Conservation (phyloP, 192 early-diverging fungal genomes). For the Martensiomyces pterosporus region DNA sequence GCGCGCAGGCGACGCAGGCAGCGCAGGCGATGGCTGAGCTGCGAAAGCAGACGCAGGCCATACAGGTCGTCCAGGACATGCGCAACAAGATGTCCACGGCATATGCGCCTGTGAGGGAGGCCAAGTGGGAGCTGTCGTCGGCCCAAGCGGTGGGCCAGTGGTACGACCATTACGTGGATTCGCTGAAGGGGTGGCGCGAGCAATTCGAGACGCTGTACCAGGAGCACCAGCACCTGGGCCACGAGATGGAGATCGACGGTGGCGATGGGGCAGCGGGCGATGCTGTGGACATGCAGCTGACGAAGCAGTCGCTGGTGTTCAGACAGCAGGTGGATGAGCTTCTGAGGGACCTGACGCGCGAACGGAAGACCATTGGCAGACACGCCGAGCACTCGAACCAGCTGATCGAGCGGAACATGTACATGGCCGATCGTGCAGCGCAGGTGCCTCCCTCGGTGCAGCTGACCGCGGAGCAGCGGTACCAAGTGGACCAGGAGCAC, state of each 20-base stretch:
- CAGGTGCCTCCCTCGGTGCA: conserved; percentile 29
- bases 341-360: conserved; percentile 36
- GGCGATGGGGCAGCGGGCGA: neutral
- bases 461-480: conserved; percentile 49
- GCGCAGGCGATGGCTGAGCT: conserved; percentile 37
- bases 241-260: conserved; percentile 13
- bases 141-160: conserved; percentile 23
- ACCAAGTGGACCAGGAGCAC: conserved; percentile 46
- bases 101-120: conserved; percentile 45
- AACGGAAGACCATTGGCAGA: conserved; percentile 32
- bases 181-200: conserved; percentile 45
- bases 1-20: conserved; percentile 7
- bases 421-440: conserved; percentile 37
- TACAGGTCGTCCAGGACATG: conserved; percentile 48
- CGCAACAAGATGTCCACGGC: conserved; percentile 38
- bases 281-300: neutral
- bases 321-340: conserved; percentile 40
- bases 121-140: conserved; percentile 49
- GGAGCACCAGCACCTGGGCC: conserved; percentile 38
- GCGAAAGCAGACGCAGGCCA: conserved; percentile 41
- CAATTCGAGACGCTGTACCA: conserved; percentile 49
- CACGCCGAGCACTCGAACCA: conserved; percentile 42
- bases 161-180: conserved; percentile 33
- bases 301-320: conserved; percentile 17
- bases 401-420: conserved; percentile 35